A percentile compares a stretch with the other conserved stretches of the same genome.
These are phyloP conservation scores for Quercus engelmannii DNA, from an alignment of 306 rosid species.

Conservation along the genomic window DNA sequence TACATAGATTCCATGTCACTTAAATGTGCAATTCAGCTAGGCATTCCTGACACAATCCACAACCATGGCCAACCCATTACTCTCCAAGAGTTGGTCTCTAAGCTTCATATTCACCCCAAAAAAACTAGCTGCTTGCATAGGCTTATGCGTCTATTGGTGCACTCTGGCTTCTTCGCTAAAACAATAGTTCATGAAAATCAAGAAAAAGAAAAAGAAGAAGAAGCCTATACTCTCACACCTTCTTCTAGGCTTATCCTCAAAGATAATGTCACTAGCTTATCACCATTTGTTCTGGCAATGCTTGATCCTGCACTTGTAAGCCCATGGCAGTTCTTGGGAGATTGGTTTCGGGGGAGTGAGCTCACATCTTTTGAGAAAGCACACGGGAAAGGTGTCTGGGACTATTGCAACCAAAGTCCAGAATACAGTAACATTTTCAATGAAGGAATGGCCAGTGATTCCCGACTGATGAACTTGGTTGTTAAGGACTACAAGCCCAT, in stretches of 20 bases:
- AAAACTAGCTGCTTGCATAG: too few species aligned
- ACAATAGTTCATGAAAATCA: too few species aligned
- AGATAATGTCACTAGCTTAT: constrained; percentile 11
- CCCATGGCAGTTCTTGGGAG: constrained; percentile 29
- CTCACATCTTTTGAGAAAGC: constrained; percentile 25
- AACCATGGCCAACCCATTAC: too few species aligned
- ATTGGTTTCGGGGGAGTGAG: constrained; percentile 28
- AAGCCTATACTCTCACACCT: constrained; percentile 37
- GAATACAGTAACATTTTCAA: constrained; percentile 10
- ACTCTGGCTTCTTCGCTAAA: too few species aligned
- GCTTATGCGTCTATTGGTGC: too few species aligned
- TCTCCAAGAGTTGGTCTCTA: too few species aligned
- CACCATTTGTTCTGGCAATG: background rate
- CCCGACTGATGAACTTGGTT: constrained; percentile 36
- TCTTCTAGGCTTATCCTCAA: constrained; percentile 44
- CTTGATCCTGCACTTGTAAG: constrained; percentile 13
- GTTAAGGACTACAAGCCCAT: constrained; percentile 29
- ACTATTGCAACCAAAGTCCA: constrained; percentile 14
- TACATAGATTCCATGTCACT: too few species aligned
- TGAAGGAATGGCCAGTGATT: constrained; percentile 42
- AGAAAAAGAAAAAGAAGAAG: background rate
- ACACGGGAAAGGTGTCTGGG: constrained; percentile 31
- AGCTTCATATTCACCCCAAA: too few species aligned
- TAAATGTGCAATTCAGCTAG: too few species aligned
- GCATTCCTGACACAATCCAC: too few species aligned